Percentiles rank a stretch among this genome's conserved stretches.
Conservation (phyloP, 2,329 filamentous ascomycete genomes). For the Penicillium sp. region DNA sequence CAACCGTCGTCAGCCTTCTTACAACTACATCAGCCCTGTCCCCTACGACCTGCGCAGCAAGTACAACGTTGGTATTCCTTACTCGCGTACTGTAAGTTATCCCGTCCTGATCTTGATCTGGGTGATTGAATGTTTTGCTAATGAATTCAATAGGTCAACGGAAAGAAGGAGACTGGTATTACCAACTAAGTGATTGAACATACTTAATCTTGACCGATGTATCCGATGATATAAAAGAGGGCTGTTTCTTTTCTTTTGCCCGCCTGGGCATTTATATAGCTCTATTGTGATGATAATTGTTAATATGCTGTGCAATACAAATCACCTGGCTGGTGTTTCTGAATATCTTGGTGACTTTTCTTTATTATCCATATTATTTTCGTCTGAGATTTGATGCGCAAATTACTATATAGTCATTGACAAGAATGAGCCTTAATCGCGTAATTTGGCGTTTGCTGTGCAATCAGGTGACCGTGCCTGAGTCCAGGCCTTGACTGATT, state of each 20-base stretch:
- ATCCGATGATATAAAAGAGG: background rate
- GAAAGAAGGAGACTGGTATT: slow-evolving; percentile 14
- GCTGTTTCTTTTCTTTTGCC: background rate
- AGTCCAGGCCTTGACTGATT: background rate
- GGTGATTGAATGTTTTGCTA: background rate
- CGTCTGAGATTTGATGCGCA: too few relatives aligned
- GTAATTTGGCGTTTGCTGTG: background rate
- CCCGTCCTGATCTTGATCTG: too few relatives aligned
- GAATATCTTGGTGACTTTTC: too few relatives aligned
- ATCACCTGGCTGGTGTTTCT: too few relatives aligned
- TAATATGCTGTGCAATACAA: background rate
- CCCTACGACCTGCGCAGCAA: slow-evolving; percentile 27
- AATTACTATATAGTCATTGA: too few relatives aligned
- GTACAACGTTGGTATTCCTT: slow-evolving; percentile 28
- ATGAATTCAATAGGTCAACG: slow-evolving; percentile 12
- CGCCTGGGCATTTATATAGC: background rate
- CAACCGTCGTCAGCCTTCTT: slow-evolving; percentile 26
- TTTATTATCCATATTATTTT: too few relatives aligned
- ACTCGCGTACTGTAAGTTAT: slow-evolving; percentile 17
- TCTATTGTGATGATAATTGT: background rate
- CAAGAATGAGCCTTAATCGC: background rate
- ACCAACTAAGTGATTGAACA: slow-evolving; percentile 7
- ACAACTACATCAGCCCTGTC: slow-evolving; percentile 38
- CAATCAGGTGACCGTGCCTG: background rate
- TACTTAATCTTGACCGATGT: background rate